These are phyloP conservation scores for Byssoonygena ceratinophila DNA, from an alignment of 2,329 filamentous ascomycete species.

Conservation along the genomic window DNA sequence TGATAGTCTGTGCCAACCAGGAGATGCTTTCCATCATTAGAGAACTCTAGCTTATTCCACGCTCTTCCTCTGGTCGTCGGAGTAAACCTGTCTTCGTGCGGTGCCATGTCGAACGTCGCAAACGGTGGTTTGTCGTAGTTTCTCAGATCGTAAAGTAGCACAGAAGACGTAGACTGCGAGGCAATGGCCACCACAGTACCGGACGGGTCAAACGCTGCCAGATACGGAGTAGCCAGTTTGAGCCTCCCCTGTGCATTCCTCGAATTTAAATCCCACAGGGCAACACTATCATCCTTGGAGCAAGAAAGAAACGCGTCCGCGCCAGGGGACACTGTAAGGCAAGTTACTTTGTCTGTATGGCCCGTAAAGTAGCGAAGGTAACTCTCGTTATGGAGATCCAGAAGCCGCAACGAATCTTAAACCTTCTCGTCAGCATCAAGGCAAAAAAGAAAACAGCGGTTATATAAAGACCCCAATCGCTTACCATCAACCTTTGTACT, in stretches of 20 bases:
- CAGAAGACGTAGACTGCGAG: conserved; percentile 63
- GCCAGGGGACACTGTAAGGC: conserved; percentile 70
- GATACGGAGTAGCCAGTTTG: conserved; percentile 66
- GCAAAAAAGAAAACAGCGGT: neutral
- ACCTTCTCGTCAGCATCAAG: neutral
- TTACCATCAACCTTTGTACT: conserved; percentile 86
- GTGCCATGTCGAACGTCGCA: conserved; percentile 64
- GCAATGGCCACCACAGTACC: conserved; percentile 85
- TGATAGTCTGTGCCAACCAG: conserved; percentile 72
- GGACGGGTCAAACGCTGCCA: conserved; percentile 84
- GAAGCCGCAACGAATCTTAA: conserved; percentile 67
- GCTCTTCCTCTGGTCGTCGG: conserved; percentile 39
- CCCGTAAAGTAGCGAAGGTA: conserved; percentile 95
- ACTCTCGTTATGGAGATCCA: conserved; percentile 83
- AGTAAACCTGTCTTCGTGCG: conserved; percentile 46
- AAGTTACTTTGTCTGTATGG: conserved; percentile 75
- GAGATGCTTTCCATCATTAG: conserved; percentile 84
- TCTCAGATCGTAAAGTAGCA: conserved; percentile 84
- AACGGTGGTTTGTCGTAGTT: conserved; percentile 92
- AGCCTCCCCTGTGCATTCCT: conserved; percentile 71
- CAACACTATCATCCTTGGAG: conserved; percentile 79
- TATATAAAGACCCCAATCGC: conserved; percentile 14
- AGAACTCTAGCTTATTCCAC: conserved; percentile 91
- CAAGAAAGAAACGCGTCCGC: conserved; percentile 88
- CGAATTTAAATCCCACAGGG: conserved; percentile 78